phyloP scores from a whole-genome alignment of 352 stramenopile species.

The Peronospora farinosa region DNA sequence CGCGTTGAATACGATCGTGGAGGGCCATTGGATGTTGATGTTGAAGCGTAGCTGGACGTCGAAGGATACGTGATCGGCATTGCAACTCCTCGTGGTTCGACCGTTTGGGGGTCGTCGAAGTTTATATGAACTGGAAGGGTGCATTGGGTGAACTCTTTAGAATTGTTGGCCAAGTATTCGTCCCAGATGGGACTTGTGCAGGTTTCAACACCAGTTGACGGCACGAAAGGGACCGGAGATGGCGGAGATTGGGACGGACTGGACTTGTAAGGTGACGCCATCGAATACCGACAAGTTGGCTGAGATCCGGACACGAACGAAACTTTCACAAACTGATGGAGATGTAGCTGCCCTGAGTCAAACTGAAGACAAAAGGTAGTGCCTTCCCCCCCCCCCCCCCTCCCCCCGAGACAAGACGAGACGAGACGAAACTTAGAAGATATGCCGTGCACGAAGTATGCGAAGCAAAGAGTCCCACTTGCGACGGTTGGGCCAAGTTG shows the following conservation, averaged over 20 bases:
- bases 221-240: slow-evolving; percentile 11
- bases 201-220: background rate
- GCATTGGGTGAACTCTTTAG: slow-evolving; percentile 5
- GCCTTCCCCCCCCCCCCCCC: slow-evolving; percentile 2
- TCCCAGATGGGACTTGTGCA: slow-evolving; percentile 19
- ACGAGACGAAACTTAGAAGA: background rate
- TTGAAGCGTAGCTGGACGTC: slow-evolving; percentile 7
- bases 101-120: slow-evolving; percentile 4
- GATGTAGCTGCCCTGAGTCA: background rate
- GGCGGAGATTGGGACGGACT: slow-evolving; percentile 6
- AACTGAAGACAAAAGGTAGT: slow-evolving; percentile 2
- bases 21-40: slow-evolving; percentile 4
- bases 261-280: slow-evolving; percentile 4
- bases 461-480: background rate
- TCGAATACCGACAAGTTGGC: slow-evolving; percentile 2
- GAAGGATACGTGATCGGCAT: background rate
- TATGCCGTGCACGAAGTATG: background rate
- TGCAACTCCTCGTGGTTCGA: slow-evolving; percentile 1
- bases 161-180: slow-evolving; percentile 17
- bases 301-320: background rate
- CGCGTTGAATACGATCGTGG: slow-evolving; percentile 10
- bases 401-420: slow-evolving; percentile 18
- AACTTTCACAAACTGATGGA: slow-evolving; percentile 9
- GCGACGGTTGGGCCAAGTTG: background rate
- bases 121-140: slow-evolving; percentile 8